Base-by-base conservation (phyloP, 2,329 filamentous ascomycete genomes). In the Fusarium sp. region DNA sequence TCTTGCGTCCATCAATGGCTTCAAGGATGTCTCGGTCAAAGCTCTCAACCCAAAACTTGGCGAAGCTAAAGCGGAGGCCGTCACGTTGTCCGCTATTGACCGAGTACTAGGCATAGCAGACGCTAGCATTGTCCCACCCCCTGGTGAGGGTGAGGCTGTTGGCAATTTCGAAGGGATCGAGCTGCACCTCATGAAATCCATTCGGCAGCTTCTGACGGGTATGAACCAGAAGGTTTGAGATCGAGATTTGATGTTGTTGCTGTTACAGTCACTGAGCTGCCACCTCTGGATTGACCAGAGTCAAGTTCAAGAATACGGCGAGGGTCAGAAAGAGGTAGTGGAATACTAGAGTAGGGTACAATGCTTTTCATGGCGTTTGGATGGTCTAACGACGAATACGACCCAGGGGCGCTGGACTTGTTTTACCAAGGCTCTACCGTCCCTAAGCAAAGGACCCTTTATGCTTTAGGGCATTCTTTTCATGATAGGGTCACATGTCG, bases 51-150 rank as follows among this genome's bases (percentile, higher is more conserved):
- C 74, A 0, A 83, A 82, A 47, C 77, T 84, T 4, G 85, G 85
- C 28, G 81, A 82, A 61, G 80, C 80, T 32, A 83, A 82, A 66
- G 84, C 86, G 18, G 85, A 88, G 72, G 82, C 83, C 17, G 80
- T 88, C 39, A 81, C 87, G 1, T 77, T 88, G 38, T 88, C 86
- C 5, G 86, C 87, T 18, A 86, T 88, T 53, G 84, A 88, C 69
- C 85, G 86, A 28, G 85, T 86, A 6, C 80, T 88, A 12, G 87
- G 86, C 6, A 82, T 88, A 24, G 83, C 85, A 8, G 82, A 85
- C 39, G 81, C 81, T 9, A 87, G 84, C 69, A 83, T 85, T 32
- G 78, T 84, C 26, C 78, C 82, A 5, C 81, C 80, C 9, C 75
- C 78, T 9, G 77, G 72, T 10, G 81, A 82, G 50, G 79, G 79